phyloP scores from a whole-genome alignment of 495 filamentous ascomycete genomes.

The Podospora fimiseda region DNA sequence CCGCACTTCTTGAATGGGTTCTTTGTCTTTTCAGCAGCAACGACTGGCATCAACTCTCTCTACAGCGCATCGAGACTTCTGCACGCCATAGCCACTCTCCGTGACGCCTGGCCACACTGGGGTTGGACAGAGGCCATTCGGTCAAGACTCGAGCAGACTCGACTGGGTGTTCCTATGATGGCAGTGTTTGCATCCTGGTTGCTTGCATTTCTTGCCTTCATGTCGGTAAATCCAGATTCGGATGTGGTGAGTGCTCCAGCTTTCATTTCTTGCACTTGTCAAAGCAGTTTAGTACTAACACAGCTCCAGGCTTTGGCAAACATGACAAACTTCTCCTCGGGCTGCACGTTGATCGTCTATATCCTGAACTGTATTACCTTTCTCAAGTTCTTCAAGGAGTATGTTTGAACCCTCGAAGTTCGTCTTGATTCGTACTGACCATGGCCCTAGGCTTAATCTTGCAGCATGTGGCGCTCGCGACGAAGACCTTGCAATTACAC shows the following conservation, averaged over 20 bases:
- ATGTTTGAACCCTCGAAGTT: too few relatives aligned
- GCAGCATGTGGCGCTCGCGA: neutral
- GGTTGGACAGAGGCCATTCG: slow-evolving; percentile 19
- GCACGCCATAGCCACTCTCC: slow-evolving; percentile 35
- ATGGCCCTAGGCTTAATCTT: neutral
- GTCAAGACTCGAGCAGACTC: slow-evolving; percentile 35
- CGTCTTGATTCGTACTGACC: too few relatives aligned
- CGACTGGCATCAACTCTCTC: slow-evolving; percentile 31
- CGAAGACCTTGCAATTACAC: slow-evolving; percentile 2
- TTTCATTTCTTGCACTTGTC: slow-evolving; percentile 23
- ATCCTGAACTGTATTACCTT: slow-evolving; percentile 32
- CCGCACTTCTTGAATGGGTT: slow-evolving; percentile 38
- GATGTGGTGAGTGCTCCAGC: slow-evolving; percentile 15
- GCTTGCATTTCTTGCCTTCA: slow-evolving; percentile 37
- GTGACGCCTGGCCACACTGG: slow-evolving; percentile 30
- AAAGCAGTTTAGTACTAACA: slow-evolving; percentile 17
- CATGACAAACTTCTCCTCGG: slow-evolving; percentile 28
- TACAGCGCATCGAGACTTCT: slow-evolving; percentile 34
- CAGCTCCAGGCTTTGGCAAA: slow-evolving; percentile 16
- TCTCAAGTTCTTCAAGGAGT: slow-evolving; percentile 29
- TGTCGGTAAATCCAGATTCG: slow-evolving; percentile 26
- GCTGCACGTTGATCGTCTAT: slow-evolving; percentile 34
- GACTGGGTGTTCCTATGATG: slow-evolving; percentile 39
- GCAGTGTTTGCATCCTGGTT: slow-evolving; percentile 37
- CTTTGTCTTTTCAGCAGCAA: slow-evolving; percentile 38